Conservation (phyloP, 208 protist species). For the Vickermania ingenoplastis region DNA sequence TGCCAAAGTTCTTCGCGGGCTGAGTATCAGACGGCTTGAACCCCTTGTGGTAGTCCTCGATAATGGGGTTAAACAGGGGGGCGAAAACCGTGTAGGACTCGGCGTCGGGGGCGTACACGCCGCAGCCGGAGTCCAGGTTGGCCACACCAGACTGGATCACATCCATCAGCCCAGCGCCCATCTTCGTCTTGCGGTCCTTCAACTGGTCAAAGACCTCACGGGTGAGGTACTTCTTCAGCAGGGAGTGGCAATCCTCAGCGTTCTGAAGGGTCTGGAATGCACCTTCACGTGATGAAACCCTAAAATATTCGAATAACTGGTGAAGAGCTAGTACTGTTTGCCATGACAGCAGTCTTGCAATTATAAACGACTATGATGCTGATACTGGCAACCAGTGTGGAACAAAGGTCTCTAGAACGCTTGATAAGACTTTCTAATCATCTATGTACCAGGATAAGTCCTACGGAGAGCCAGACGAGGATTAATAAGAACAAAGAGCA, state of each 20-base stretch:
- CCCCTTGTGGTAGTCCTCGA: constrained; percentile 46
- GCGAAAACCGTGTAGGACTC: constrained; percentile 47
- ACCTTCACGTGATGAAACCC: constrained; percentile 7
- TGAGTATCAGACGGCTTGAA: constrained; percentile 43
- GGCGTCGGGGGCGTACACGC: constrained; percentile 43
- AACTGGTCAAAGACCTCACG: constrained; percentile 31
- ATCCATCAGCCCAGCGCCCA: constrained; percentile 38
- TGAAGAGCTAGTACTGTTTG: too few relatives aligned
- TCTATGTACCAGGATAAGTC: neutral
- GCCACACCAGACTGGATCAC: constrained; percentile 47
- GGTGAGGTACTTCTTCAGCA: constrained; percentile 46
- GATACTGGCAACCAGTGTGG: too few relatives aligned
- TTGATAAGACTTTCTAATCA: neutral
- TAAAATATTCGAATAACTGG: too few relatives aligned
- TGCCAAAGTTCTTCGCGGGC: constrained; percentile 38
- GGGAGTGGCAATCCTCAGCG: constrained; percentile 25
- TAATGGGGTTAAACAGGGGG: constrained; percentile 42
- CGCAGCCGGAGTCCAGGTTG: constrained; percentile 39
- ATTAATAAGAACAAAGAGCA: neutral
- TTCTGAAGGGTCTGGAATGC: constrained; percentile 15
- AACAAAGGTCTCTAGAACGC: too few relatives aligned
- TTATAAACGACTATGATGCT: too few relatives aligned
- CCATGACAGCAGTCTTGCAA: too few relatives aligned
- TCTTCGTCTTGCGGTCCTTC: constrained; percentile 22
- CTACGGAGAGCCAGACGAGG: neutral